These are phyloP conservation scores for Quercus cerris DNA, from an alignment of 306 rosid genomes.

Conservation along the genomic window DNA sequence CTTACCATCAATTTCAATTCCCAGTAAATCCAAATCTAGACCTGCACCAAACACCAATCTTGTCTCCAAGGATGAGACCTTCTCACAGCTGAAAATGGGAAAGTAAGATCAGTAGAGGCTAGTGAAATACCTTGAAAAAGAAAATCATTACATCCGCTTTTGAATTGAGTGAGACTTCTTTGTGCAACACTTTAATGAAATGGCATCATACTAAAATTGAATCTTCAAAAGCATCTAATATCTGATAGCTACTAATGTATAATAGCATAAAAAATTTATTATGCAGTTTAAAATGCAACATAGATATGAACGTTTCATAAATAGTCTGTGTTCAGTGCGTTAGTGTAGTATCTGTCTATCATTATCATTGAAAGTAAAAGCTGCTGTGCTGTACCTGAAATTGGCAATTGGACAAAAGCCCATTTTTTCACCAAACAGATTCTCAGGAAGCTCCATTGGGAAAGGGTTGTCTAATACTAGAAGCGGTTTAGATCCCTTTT, in stretches of 20 bases:
- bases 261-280: too few species aligned
- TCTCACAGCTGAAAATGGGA: slow-evolving; percentile 61
- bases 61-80: slow-evolving; percentile 51
- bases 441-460: slow-evolving; percentile 84
- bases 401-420: slow-evolving; percentile 94
- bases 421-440: slow-evolving; percentile 87
- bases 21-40: slow-evolving; percentile 86
- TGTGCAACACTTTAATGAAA: not conserved
- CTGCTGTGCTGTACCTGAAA: slow-evolving; percentile 54
- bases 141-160: not conserved
- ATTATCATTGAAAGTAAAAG: not conserved
- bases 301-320: too few species aligned
- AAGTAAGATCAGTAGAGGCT: slow-evolving; percentile 18
- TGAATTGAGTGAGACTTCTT: not conserved
- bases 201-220: not conserved
- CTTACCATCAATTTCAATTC: slow-evolving; percentile 77
- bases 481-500: slow-evolving; percentile 76
- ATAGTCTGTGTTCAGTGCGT: too few species aligned
- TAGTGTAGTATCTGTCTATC: not conserved
- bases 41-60: slow-evolving; percentile 65
- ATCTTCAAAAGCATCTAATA: not conserved
- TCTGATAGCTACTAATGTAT: too few species aligned
- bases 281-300: too few species aligned
- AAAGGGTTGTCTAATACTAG: slow-evolving; percentile 89
- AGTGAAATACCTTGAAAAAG: not conserved